Evolutionary conservation across 768 basidiomycete genomes (phyloP), one percentile per base, ranked within the genome.

Genomic region (Podaxis sp.): DNA sequence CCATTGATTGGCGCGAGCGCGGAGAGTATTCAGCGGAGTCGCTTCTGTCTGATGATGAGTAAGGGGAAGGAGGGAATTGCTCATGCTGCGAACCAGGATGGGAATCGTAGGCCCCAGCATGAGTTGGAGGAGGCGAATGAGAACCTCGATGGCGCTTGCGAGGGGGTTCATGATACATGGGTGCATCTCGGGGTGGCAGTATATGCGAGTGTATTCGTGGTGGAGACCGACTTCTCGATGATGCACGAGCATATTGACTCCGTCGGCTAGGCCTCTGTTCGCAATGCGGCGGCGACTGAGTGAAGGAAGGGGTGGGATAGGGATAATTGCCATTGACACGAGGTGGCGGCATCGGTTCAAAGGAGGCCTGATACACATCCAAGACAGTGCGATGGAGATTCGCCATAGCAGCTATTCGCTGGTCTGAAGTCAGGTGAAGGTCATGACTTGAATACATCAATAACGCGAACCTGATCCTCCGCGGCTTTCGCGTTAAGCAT

Each of bases 401-500:
- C 7, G 87, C 85, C 44, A 88, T 70, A 46, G 91, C 85, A 15
- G 91, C 88, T 52, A 91, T 76, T 56, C 91, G 87, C 90, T 93
- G 68, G 62, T 28, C 52, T 46, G 56, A 64, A 40, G 55, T 60
- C 58, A 50, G 60, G 56, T 62, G 56, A 56, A 37, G 64, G 52
- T 58, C 24, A 26, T 8, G 26, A 2, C 24, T 36, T 38, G 28
- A 3, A 52, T 41, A 13, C n/a, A 60, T 54, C 56, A 44, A 38
- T 57, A 56, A 64, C 57, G 70, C 85, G 46, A 66, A 93, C 93
- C 84, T 96, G 91, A 72, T 97, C 95, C 73, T 97, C 95, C 12
- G 95, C 89, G 51, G 87, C 84, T 79, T 97, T 97, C 70, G 95
- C 94, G 64, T 90, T 93, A 55, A 97, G 80, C 84, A 97, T 91